Conservation (phyloP, 306 rosid species). For the Pterocarpus santalinus region DNA sequence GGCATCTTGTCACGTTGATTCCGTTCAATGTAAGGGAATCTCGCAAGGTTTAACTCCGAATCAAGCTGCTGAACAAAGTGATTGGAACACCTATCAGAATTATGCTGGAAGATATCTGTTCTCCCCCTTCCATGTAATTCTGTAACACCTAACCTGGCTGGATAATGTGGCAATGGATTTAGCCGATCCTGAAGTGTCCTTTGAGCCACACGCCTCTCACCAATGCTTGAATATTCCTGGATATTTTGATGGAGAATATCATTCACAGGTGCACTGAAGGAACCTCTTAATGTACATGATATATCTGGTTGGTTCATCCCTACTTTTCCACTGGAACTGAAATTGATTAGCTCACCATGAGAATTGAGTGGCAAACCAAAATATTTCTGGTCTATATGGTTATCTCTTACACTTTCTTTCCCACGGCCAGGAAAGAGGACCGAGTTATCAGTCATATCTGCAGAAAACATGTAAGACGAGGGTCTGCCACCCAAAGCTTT, state of each 20-base stretch:
- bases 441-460: slow-evolving; percentile 47
- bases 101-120: slow-evolving; percentile 53
- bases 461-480: slow-evolving; percentile 40
- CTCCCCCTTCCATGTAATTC: slow-evolving; percentile 57
- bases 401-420: slow-evolving; percentile 53
- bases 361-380: slow-evolving; percentile 84
- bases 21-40: slow-evolving; percentile 52
- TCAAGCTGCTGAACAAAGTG: slow-evolving; percentile 48
- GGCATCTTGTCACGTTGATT: slow-evolving; percentile 50
- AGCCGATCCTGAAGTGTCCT: slow-evolving; percentile 53
- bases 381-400: slow-evolving; percentile 50
- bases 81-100: slow-evolving; percentile 55
- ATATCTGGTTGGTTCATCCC: slow-evolving; percentile 49
- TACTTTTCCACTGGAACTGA: slow-evolving; percentile 57
- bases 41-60: slow-evolving; percentile 53
- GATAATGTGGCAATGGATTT: slow-evolving; percentile 58
- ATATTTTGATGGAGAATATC: slow-evolving; percentile 42
- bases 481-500: slow-evolving; percentile 44
- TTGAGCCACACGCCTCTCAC: slow-evolving; percentile 51
- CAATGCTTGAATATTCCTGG: slow-evolving; percentile 51
- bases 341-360: slow-evolving; percentile 75
- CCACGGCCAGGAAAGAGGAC: slow-evolving; percentile 48
- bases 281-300: slow-evolving; percentile 46
- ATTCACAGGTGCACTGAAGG: slow-evolving; percentile 53
- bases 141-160: slow-evolving; percentile 66